These are phyloP conservation scores for Metschnikowia chrysomelidarum DNA, from an alignment of 805 yeast genomes.

Conservation along the genomic window DNA sequence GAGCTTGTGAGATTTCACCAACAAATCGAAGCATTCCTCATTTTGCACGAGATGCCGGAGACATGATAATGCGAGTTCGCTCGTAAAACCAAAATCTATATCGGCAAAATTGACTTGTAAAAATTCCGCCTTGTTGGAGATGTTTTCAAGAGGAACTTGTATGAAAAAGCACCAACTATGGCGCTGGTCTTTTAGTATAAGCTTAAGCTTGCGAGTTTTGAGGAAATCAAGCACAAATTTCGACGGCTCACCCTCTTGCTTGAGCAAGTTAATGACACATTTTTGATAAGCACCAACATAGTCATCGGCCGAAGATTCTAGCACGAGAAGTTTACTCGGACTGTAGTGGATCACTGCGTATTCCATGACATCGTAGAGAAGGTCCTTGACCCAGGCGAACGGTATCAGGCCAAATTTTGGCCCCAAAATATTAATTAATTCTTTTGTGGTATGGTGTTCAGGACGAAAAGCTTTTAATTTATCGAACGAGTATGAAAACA, in stretches of 20 bases:
- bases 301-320: no score
- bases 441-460: not conserved
- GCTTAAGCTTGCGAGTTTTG: conserved; percentile 1
- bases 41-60: not conserved
- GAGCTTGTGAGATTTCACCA: conserved; percentile 2
- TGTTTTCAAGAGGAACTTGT: conserved; percentile 1
- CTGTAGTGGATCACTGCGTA: conserved; percentile 2
- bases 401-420: conserved; percentile 3
- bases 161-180: not conserved
- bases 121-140: conserved; percentile 6
- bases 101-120: conserved; percentile 4
- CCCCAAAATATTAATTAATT: not conserved
- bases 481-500: conserved; percentile 3
- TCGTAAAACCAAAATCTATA: conserved; percentile 1
- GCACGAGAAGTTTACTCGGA: no score
- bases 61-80: not conserved
- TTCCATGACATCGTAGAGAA: conserved; percentile 4
- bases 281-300: no score
- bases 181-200: conserved; percentile 1
- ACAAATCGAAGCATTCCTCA: conserved; percentile 9
- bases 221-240: conserved; percentile 4
- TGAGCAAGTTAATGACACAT: no score
- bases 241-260: not conserved
- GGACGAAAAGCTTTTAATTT: not conserved
- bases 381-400: conserved; percentile 6